Conservation (phyloP, 148 eudicot species). For the Chenopodium quinoa region DNA sequence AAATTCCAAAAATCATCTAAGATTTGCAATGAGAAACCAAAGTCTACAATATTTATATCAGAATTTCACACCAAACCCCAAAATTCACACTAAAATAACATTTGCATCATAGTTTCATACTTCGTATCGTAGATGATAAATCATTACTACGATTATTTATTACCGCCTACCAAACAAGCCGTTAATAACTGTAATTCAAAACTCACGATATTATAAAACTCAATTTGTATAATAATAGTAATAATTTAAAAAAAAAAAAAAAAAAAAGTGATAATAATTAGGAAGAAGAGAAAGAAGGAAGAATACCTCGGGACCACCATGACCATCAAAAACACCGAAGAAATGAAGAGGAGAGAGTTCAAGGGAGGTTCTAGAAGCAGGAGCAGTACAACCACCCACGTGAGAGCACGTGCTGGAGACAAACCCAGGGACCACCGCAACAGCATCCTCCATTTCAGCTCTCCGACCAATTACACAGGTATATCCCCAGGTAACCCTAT, state of each 20-base stretch:
- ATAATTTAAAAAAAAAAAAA: neutral
- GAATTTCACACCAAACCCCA: too few relatives aligned
- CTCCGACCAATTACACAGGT: constrained; percentile 68
- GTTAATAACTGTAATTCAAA: too few relatives aligned
- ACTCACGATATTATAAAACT: too few relatives aligned
- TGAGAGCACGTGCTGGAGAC: constrained; percentile 43
- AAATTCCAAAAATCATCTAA: too few relatives aligned
- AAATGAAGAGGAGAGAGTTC: constrained; percentile 51
- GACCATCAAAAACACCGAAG: constrained; percentile 88
- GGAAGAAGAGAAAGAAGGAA: neutral
- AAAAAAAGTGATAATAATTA: neutral
- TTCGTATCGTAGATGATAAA: too few relatives aligned
- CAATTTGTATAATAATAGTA: neutral
- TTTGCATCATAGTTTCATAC: too few relatives aligned
- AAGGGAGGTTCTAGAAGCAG: constrained; percentile 34
- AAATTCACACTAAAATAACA: too few relatives aligned
- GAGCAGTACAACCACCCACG: constrained; percentile 57
- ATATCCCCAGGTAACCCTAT: constrained; percentile 53
- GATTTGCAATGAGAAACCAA: too few relatives aligned
- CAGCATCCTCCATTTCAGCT: constrained; percentile 81
- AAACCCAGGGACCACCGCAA: constrained; percentile 56
- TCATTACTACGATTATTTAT: too few relatives aligned
- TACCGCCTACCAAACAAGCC: too few relatives aligned
- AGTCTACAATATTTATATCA: too few relatives aligned
- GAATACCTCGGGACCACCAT: constrained; percentile 73